Conservation (phyloP, 805 yeast genomes). For the Priceomyces fermenticarens region DNA sequence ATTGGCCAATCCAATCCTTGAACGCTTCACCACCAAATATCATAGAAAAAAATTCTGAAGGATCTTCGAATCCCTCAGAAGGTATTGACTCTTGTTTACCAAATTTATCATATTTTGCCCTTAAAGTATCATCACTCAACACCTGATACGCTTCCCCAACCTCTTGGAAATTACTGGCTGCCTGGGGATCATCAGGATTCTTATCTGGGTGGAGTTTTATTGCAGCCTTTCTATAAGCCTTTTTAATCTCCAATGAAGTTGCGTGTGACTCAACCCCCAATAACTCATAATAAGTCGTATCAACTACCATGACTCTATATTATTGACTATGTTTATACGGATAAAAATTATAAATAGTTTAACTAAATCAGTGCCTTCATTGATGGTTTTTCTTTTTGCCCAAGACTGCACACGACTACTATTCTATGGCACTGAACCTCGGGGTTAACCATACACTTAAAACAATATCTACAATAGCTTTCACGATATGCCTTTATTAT, state of each 20-base stretch:
- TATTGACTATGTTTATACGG: neutral
- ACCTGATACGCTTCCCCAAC: constrained; percentile 77
- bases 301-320: constrained; percentile 36
- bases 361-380: neutral
- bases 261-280: constrained; percentile 33
- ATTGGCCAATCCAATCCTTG: constrained; percentile 82
- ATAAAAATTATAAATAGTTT: neutral
- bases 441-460: neutral
- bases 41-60: constrained; percentile 76
- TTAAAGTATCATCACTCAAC: constrained; percentile 58
- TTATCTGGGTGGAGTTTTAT: constrained; percentile 44
- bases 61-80: constrained; percentile 70
- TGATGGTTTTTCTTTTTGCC: too few relatives aligned
- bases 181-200: constrained; percentile 44
- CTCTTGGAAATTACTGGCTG: constrained; percentile 44
- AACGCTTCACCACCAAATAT: constrained; percentile 86
- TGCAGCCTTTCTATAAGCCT: constrained; percentile 45
- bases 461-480: neutral
- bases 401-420: constrained; percentile 3
- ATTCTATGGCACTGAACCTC: too few relatives aligned
- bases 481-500: neutral
- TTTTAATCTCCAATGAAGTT: constrained; percentile 42
- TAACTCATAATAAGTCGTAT: constrained; percentile 41
- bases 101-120: constrained; percentile 68
- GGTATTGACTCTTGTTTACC: constrained; percentile 70